Percentiles rank a stretch among this genome's conserved stretches.
Conservation (phyloP, 1,139 yeast species). For the Taphrina sp. region DNA sequence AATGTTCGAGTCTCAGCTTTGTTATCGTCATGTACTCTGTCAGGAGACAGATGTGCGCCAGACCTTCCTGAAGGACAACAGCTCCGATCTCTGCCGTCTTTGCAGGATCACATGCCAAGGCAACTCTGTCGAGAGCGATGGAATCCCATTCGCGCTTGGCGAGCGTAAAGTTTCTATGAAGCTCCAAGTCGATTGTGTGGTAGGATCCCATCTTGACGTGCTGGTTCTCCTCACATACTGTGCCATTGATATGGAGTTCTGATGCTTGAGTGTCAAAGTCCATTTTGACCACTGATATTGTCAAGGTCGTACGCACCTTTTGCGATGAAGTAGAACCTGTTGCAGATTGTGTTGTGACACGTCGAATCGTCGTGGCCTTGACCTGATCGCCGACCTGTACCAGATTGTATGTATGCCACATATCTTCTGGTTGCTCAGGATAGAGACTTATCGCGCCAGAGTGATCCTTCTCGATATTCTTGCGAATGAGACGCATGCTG, state of each 20-base stretch:
- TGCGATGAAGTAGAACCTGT: slow-evolving; percentile 50
- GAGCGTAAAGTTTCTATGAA: slow-evolving; percentile 65
- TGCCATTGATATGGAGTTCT: slow-evolving; percentile 75
- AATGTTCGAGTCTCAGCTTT: slow-evolving; percentile 73
- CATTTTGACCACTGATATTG: slow-evolving; percentile 61
- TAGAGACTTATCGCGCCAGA: slow-evolving; percentile 64
- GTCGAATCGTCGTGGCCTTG: slow-evolving; percentile 52
- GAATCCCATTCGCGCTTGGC: slow-evolving; percentile 80
- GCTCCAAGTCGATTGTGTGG: slow-evolving; percentile 81
- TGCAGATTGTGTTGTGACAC: slow-evolving; percentile 42
- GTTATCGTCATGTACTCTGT: slow-evolving; percentile 87
- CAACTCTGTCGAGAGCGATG: slow-evolving; percentile 61
- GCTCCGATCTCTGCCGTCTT: slow-evolving; percentile 92
- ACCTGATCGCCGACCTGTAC: slow-evolving; percentile 68
- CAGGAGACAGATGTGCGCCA: slow-evolving; percentile 85
- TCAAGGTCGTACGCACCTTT: slow-evolving; percentile 57
- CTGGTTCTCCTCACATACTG: slow-evolving; percentile 68
- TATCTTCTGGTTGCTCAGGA: slow-evolving; percentile 88
- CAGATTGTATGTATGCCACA: slow-evolving; percentile 83
- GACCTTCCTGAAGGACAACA: slow-evolving; percentile 87
- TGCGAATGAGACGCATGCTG: slow-evolving; percentile 55
- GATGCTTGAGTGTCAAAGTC: slow-evolving; percentile 80
- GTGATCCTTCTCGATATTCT: slow-evolving; percentile 58
- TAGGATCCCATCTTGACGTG: slow-evolving; percentile 81
- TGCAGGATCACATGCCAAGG: slow-evolving; percentile 71